A percentile compares a stretch with the other conserved stretches of the same genome.
phyloP scores from a whole-genome alignment of 2,329 filamentous ascomycete species.

The Blastomyces gilchristii region DNA sequence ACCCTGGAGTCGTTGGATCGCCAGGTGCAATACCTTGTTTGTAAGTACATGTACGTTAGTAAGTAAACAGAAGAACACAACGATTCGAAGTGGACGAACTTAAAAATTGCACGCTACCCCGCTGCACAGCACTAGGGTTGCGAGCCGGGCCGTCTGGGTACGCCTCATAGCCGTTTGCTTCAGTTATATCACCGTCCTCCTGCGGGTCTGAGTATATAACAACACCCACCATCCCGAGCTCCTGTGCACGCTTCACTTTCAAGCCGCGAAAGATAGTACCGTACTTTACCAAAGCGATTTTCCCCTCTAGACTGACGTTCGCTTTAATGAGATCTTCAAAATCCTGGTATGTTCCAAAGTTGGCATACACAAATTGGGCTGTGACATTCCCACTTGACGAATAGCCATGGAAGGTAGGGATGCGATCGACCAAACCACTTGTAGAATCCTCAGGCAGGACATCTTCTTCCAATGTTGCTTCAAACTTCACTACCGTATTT shows the following conservation, averaged over 20 bases:
- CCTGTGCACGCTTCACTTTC: slow-evolving; percentile 85
- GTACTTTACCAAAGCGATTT: slow-evolving; percentile 80
- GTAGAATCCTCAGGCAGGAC: slow-evolving; percentile 74
- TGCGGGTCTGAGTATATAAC: slow-evolving; percentile 83
- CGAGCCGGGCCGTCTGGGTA: slow-evolving; percentile 84
- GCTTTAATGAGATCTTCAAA: slow-evolving; percentile 70
- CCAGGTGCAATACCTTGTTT: slow-evolving; percentile 47
- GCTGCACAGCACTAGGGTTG: slow-evolving; percentile 79
- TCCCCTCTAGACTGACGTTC: slow-evolving; percentile 66
- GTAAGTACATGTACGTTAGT: slow-evolving; percentile 15
- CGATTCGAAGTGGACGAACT: slow-evolving; percentile 43
- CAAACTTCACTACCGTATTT: slow-evolving; percentile 53
- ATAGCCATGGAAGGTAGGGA: slow-evolving; percentile 92
- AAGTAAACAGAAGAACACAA: slow-evolving; percentile 6
- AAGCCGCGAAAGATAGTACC: slow-evolving; percentile 78
- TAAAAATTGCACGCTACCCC: slow-evolving; percentile 75
- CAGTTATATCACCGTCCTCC: slow-evolving; percentile 72
- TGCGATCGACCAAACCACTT: slow-evolving; percentile 56
- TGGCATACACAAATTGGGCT: slow-evolving; percentile 74
- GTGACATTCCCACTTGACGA: slow-evolving; percentile 89
- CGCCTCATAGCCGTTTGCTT: slow-evolving; percentile 63
- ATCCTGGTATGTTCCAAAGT: slow-evolving; percentile 79
- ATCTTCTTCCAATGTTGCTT: slow-evolving; percentile 75
- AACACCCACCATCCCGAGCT: slow-evolving; percentile 77
- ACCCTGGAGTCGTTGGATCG: slow-evolving; percentile 86